Conservation (phyloP, 1,284 basidiomycete species). For the Boletus hoseneyae region DNA sequence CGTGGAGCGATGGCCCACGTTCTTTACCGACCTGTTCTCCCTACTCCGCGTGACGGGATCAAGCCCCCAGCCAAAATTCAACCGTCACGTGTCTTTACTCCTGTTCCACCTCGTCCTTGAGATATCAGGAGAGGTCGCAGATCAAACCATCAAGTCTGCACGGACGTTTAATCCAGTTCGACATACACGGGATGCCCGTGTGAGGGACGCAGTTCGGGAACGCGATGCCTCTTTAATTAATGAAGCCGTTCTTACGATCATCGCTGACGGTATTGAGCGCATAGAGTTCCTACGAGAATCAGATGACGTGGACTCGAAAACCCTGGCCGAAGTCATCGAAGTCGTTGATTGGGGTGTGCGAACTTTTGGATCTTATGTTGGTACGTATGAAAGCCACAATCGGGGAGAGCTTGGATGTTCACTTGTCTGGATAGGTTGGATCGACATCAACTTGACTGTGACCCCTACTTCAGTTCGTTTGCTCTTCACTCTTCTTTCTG, state of each 20-base stretch:
- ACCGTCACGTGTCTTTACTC: conserved; percentile 79
- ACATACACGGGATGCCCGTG: conserved; percentile 74
- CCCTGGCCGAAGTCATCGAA: conserved; percentile 66
- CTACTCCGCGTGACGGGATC: conserved; percentile 64
- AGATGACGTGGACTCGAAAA: conserved; percentile 42
- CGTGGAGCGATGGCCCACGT: conserved; percentile 76
- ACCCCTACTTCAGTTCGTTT: conserved; percentile 87
- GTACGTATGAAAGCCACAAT: conserved; percentile 50
- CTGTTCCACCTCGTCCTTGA: conserved; percentile 88
- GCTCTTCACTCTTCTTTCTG: conserved; percentile 84
- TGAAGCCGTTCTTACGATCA: conserved; percentile 81
- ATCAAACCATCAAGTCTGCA: conserved; percentile 85
- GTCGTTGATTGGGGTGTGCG: conserved; percentile 86
- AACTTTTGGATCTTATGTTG: conserved; percentile 92
- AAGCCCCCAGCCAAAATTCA: conserved; percentile 56
- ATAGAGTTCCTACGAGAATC: conserved; percentile 54
- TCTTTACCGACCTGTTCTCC: conserved; percentile 77
- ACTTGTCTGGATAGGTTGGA: conserved; percentile 71
- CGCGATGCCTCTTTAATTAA: conserved; percentile 88
- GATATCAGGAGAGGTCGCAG: conserved; percentile 89
- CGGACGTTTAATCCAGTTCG: conserved; percentile 67
- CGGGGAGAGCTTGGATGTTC: neutral
- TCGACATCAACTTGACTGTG: conserved; percentile 95
- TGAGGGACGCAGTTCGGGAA: conserved; percentile 88
- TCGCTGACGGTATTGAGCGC: conserved; percentile 70